Evolutionary conservation across 1,284 basidiomycete genomes (phyloP), one percentile per base, ranked within the genome.

Genomic region (Papiliotrema terrestris): DNA sequence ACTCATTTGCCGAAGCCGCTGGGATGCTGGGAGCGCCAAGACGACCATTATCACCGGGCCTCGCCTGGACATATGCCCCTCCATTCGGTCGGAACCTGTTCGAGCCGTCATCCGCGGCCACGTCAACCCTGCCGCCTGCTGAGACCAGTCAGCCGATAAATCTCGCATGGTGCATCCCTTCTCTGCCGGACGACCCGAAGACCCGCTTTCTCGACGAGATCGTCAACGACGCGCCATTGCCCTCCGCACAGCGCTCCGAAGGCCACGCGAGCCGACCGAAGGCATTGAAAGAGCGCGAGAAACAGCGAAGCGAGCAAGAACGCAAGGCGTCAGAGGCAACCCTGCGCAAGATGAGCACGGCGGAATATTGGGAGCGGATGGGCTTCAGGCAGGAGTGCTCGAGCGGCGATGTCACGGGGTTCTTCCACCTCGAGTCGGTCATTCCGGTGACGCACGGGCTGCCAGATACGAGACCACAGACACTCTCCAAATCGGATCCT

Each of bases 341-440:
- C 72, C 78, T 78, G n/a, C 57, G 62, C 13, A 62, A 56, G 25
- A 57, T 76, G 3, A 51, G 61, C 0, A 69, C 83, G 29, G 86
- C 86, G 49, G 91, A 95, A 69, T 97, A 93, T 75, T 95, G 91
- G 89, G 91, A 93, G 74, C 82, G 91, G 15, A 92, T 97, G 87
- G 91, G 87, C 25, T 94, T 89, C 76, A 82, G 93, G 35, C 93
- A 96, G 69, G 93, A 97, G 73, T 96, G 93, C 69, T 83, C 87
- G 44, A 86, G 60, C 81, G 92, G 80, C 2, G 88, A 89, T 3
- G 82, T 94, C 14, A 94, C 91, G 1, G 92, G 88, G 0, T 97
- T 97, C 78, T 95, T 96, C 72, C 82, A 84, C 17, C 72, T 90
- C 57, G 79, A 79, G 32, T 73, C 43, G 26, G 42, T 17, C 11